Base-by-base conservation (phyloP, 1,284 basidiomycete species). In the Trametes pubescens region DNA sequence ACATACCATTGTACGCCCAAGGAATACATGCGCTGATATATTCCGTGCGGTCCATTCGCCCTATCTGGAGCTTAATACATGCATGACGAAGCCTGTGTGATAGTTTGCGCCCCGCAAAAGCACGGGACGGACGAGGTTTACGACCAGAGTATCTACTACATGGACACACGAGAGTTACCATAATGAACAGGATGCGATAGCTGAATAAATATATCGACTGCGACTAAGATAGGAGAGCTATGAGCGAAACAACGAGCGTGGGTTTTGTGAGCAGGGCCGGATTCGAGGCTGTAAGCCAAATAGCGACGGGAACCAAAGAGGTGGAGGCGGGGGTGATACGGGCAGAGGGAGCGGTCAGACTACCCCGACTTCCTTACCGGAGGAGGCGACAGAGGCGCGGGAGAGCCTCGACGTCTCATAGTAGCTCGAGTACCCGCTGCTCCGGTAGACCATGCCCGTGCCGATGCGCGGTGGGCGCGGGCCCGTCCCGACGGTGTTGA, bases 401-500 rank as follows among this genome's bases (percentile, higher is more conserved):
- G 65, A 67, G 60, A 69, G 65, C 26, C 70, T 57, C 43, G 69
- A 66, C 38, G 67, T 63, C 58, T 68, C 70, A 51, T 71, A 65
- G 54, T 69, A 65, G 59, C 71, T 72, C 56, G 71, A 59, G 58
- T 74, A 73, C 26, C 71, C 70, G 57, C 71, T 72, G 46, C 68
- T 70, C 11, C 75, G 68, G 46, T 76, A 76, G 34, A 61, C 62
- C 74, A 76, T 76, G 2, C 74, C 75, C 46, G 72, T 75, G 6
- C 75, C 75, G 11, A 73, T 76, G 11, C 75, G 68, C 22, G 73
- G 69, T 22, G 73, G 73, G 9, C 72, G 62, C 34, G 67, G 69
- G 4, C 67, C 64, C n/a, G 60, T 58, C 37, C 67, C 59, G 16
- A 62, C 66, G 14, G 60, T 57, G 64, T 67, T 61, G 59, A 68